phyloP scores from a whole-genome alignment of 495 filamentous ascomycete genomes.

The Neurospora sp. region DNA sequence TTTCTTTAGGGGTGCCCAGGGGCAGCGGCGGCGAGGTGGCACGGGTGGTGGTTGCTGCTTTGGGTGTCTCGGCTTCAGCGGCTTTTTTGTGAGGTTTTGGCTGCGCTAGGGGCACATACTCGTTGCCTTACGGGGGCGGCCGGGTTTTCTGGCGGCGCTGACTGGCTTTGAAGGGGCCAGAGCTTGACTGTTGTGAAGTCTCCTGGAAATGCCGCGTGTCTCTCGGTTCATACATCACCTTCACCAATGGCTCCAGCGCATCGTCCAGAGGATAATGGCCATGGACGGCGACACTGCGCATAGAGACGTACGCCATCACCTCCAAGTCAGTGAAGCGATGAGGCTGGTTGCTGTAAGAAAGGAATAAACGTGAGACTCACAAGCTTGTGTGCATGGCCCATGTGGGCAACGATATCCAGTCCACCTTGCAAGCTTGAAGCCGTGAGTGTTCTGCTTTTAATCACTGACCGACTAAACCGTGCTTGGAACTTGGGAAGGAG shows the following conservation, averaged over 20 bases:
- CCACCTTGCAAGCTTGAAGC: not conserved
- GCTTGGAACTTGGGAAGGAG: not conserved
- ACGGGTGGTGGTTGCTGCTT: too few relatives aligned
- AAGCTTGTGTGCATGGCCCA: too few relatives aligned
- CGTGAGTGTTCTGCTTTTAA: not conserved
- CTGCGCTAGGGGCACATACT: too few relatives aligned
- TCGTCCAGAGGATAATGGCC: not conserved
- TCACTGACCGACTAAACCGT: not conserved
- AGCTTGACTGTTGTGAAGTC: too few relatives aligned
- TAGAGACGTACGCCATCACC: not conserved
- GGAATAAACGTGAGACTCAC: not conserved
- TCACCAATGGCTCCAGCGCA: not conserved
- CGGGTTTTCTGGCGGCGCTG: too few relatives aligned
- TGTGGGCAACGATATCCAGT: not conserved
- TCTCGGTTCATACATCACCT: not conserved
- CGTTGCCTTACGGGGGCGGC: too few relatives aligned
- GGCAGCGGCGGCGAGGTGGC: too few relatives aligned
- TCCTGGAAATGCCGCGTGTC: not conserved
- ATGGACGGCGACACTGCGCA: not conserved
- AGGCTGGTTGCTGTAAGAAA: not conserved
- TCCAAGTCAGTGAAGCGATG: not conserved
- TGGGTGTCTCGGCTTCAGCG: too few relatives aligned
- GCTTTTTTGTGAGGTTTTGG: too few relatives aligned
- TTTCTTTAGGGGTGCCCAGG: too few relatives aligned
- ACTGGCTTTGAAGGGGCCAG: too few relatives aligned